Evolutionary conservation across 2,329 filamentous ascomycete genomes (phyloP).

Genomic region (Claviceps arundinis): DNA sequence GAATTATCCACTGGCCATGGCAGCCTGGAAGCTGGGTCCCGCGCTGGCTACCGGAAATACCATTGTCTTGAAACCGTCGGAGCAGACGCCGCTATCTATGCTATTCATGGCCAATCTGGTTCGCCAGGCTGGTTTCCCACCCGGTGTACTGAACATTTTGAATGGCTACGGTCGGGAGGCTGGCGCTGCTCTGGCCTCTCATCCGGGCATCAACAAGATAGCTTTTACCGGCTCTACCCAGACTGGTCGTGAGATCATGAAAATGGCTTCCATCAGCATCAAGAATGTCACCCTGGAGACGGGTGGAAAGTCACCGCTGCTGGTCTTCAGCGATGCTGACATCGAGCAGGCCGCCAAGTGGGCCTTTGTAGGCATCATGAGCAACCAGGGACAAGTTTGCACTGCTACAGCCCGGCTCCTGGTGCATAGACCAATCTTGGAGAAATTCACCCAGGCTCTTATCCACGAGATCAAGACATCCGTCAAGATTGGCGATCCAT

Average conservation of each 20-base stretch:
- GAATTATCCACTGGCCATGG: constrained; percentile 47
- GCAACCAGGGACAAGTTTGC: constrained; percentile 52
- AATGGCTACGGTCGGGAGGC: constrained; percentile 58
- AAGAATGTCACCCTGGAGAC: constrained; percentile 57
- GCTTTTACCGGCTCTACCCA: constrained; percentile 66
- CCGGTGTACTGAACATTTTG: constrained; percentile 64
- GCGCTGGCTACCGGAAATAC: constrained; percentile 52
- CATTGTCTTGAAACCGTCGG: constrained; percentile 51
- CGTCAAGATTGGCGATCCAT: constrained; percentile 57
- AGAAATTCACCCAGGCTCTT: constrained; percentile 52
- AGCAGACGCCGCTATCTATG: constrained; percentile 54
- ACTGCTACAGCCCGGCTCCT: constrained; percentile 51
- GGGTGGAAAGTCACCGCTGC: constrained; percentile 51
- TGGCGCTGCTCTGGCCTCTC: constrained; percentile 53
- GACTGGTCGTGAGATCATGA: constrained; percentile 65
- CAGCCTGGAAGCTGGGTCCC: constrained; percentile 61
- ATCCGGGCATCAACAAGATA: constrained; percentile 60
- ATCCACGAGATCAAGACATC: constrained; percentile 43
- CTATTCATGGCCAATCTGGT: constrained; percentile 54
- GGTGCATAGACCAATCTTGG: constrained; percentile 46
- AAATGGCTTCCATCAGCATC: constrained; percentile 51
- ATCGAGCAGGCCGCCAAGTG: constrained; percentile 54
- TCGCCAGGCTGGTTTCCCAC: constrained; percentile 62
- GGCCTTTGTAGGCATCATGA: constrained; percentile 38
- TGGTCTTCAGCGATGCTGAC: constrained; percentile 54